Percentiles rank a stretch among this genome's conserved stretches.
phyloP scores from a whole-genome alignment of 2,329 filamentous ascomycete genomes.

The Colletotrichum cereale region DNA sequence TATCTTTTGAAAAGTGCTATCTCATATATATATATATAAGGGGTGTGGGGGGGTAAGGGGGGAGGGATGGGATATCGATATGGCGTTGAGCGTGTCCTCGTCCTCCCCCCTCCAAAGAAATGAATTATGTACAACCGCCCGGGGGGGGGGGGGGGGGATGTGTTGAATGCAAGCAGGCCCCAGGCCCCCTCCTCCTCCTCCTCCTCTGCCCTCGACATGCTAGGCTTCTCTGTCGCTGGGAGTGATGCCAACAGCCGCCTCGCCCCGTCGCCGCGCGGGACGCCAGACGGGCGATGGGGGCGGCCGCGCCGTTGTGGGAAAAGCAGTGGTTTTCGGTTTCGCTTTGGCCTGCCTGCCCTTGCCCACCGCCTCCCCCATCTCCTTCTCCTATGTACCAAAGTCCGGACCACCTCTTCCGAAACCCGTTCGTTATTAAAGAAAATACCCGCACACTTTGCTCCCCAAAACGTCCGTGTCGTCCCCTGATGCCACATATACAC shows the following conservation, averaged over 20 bases:
- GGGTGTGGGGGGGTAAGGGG: neutral
- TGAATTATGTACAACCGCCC: slow-evolving; percentile 36
- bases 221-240: neutral
- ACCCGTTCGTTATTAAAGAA: neutral
- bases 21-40: slow-evolving; percentile 9
- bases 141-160: neutral
- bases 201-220: neutral
- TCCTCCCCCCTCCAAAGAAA: slow-evolving; percentile 6
- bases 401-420: neutral
- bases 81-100: neutral
- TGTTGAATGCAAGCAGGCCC: neutral
- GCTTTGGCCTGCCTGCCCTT: neutral
- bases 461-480: neutral
- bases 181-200: too few relatives aligned
- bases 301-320: neutral
- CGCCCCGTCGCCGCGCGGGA: slow-evolving; percentile 6
- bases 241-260: neutral
- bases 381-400: slow-evolving; percentile 11
- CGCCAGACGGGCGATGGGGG: neutral
- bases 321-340: neutral
- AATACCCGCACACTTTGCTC: too few relatives aligned
- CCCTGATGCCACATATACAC: neutral
- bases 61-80: neutral
- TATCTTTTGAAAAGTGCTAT: slow-evolving; percentile 10
- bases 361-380: neutral